Conservation (phyloP, 345 rosid species). For the Gossypium anomalum region DNA sequence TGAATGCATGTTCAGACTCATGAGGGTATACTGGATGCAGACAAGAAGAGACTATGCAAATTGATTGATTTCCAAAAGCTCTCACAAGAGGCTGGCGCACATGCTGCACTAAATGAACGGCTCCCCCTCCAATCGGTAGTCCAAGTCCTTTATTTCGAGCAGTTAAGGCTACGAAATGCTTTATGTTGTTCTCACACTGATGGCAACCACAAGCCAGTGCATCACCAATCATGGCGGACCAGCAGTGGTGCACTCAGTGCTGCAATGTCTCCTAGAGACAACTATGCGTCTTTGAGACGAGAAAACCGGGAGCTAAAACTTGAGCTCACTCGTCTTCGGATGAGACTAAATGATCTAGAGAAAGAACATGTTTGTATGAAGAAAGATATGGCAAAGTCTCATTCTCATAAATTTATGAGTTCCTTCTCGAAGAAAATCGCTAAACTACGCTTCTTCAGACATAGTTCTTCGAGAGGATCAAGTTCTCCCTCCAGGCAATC, state of each 20-base stretch:
- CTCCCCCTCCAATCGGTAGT: slow-evolving; percentile 92
- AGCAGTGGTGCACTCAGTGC: slow-evolving; percentile 93
- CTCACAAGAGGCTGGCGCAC: slow-evolving; percentile 94
- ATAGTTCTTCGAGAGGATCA: slow-evolving; percentile 79
- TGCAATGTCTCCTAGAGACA: slow-evolving; percentile 92
- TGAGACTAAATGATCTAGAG: slow-evolving; percentile 93
- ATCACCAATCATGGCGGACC: slow-evolving; percentile 68
- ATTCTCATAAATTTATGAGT: slow-evolving; percentile 74
- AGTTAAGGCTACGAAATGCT: slow-evolving; percentile 72
- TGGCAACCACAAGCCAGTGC: slow-evolving; percentile 61
- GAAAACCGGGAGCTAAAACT: slow-evolving; percentile 89
- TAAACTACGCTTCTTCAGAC: slow-evolving; percentile 69
- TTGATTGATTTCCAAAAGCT: slow-evolving; percentile 92
- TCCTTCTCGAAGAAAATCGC: slow-evolving; percentile 86
- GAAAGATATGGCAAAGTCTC: slow-evolving; percentile 87
- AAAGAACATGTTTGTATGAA: slow-evolving; percentile 95
- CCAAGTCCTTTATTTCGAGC: slow-evolving; percentile 95
- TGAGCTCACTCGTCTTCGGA: slow-evolving; percentile 76
- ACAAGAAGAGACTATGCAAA: slow-evolving; percentile 76
- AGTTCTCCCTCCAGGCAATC: slow-evolving; percentile 90
- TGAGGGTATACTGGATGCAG: slow-evolving; percentile 65
- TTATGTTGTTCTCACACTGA: slow-evolving; percentile 61
- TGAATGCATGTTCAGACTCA: slow-evolving; percentile 51
- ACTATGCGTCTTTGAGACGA: slow-evolving; percentile 83
- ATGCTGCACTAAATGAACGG: slow-evolving; percentile 92